These are phyloP conservation scores for Brassica napus DNA, from an alignment of 345 rosid genomes.

Conservation along the genomic window DNA sequence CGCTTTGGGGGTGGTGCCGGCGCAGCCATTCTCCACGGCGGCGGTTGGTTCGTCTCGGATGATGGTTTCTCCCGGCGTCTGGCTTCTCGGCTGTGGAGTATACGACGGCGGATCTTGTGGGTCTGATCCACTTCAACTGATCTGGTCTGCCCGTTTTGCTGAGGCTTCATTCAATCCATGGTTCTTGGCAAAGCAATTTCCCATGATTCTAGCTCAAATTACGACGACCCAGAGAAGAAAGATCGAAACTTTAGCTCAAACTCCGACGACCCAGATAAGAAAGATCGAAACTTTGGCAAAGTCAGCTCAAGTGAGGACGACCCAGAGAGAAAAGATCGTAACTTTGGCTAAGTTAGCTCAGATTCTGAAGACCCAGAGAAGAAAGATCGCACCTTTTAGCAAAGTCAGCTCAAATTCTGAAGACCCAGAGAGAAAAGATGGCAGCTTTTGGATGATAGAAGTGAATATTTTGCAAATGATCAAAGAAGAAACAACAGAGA, in stretches of 20 bases:
- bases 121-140: conserved; percentile 37
- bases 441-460: background rate
- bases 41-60: conserved; percentile 30
- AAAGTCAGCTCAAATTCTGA: conserved; percentile 14
- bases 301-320: conserved; percentile 18
- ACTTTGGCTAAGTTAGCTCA: conserved; percentile 13
- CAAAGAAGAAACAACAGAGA: conserved; percentile 10
- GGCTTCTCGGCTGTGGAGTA: conserved; percentile 45
- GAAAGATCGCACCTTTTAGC: conserved; percentile 15
- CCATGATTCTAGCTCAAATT: conserved; percentile 44
- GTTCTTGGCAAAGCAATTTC: conserved; percentile 57
- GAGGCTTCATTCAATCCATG: conserved; percentile 34
- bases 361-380: conserved; percentile 16
- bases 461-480: conserved; percentile 10
- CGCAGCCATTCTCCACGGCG: conserved; percentile 43
- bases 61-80: background rate
- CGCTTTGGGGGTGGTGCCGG: conserved; percentile 44
- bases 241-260: conserved; percentile 23
- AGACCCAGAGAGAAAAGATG: conserved; percentile 23
- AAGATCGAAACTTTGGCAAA: conserved; percentile 13
- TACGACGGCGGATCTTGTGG: conserved; percentile 39
- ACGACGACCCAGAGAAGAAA: conserved; percentile 18
- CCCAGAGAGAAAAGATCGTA: conserved; percentile 17
- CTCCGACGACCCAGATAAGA: conserved; percentile 17
- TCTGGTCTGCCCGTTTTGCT: conserved; percentile 44